Evolutionary conservation across 345 rosid species (phyloP), one percentile per base, ranked within the genome.

Genomic region (Boechera retrofracta): DNA sequence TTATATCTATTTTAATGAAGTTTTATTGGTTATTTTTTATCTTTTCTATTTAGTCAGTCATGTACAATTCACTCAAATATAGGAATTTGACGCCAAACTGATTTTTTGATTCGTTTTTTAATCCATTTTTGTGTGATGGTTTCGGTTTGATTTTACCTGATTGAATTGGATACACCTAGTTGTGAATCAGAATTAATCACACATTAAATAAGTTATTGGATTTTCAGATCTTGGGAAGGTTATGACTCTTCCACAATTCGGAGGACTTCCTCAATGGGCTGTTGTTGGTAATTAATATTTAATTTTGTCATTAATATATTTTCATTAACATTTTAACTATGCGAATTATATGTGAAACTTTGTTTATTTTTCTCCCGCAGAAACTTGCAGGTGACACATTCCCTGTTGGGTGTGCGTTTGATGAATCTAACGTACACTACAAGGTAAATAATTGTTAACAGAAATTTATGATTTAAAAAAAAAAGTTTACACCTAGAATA

Each of bases 351-450:
- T n/a, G 3, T 29, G 16, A 64, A 42, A 1, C 18, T 41, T 32
- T 52, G 35, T 55, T 55, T 6, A 2, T 18, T 6, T 7, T 4
- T 15, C 45, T 4, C 15, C 1, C 13, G 45, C 45, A 60, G 61
- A 72, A 35, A 15, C 28, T 24, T 44, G 26, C 64, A 86, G 92
- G 93, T 5, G 96, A 91, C 68, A 87, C 94, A 36, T 87, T 86
- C 49, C 92, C 92, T 26, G 87, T 88, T 61, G 92, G 97, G 5
- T 89, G 91, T 73, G 91, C 89, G 32, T 89, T 89, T 48, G 89
- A 86, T 39, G 81, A 86, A 76, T 58, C 89, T 44, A 87, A 74
- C 67, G 78, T 91, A 57, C 94, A 91, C 76, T 81, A 87, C 89
- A 85, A 85, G 90, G 96, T 90, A 39, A 39, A 10, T 61, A 15